Evolutionary conservation across 768 basidiomycete species (phyloP), one percentile per base, ranked within the genome.

Genomic region (Butyriboletus loyo): DNA sequence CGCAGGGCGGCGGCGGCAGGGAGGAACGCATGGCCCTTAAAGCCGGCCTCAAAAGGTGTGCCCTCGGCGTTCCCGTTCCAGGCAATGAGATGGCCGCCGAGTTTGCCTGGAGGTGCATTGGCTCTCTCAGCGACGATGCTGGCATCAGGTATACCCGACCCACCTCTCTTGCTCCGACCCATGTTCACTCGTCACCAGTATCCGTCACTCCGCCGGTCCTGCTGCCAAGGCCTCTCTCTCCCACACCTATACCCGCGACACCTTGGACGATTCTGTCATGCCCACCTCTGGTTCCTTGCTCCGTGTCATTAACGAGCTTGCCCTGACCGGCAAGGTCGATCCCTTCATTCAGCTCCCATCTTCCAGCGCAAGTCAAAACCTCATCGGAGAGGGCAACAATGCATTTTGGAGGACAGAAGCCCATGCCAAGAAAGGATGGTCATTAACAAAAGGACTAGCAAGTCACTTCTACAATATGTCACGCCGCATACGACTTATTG

Each of bases 81-180:
- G 61, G 63, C 53, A 91, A 97, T 62, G 92, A 97, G 63, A 57
- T 94, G 11, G 83, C 86, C 7, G 98, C 96, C 60, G 92, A 98
- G 65, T 84, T 83, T 17, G 84, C 88, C 2, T 69, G 89, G 48
- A 76, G 97, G 41, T 85, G 91, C 51, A 78, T 98, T 21, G 79
- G 84, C 7, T 76, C 78, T 38, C 76, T 98, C 27, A 73, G 78
- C 8, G 83, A 90, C 2, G 77, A 81, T 2, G 96, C 94, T 24
- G 93, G 91, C 2, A 75, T 95, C 37, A 89, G 87, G 93, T 91
- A 55, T 53, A 24, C 32, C 28, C 43, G 21, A 36, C 24, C 15
- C 43, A 21, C 22, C 1, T 52, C 22, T 39, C 24, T 43, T 32
- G 0, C n/a, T 37, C 30, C 14, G 0, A 15, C 34, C 10, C 41